Base-by-base conservation (phyloP, 352 stramenopile species). In the Globisporangium uncinulatum region DNA sequence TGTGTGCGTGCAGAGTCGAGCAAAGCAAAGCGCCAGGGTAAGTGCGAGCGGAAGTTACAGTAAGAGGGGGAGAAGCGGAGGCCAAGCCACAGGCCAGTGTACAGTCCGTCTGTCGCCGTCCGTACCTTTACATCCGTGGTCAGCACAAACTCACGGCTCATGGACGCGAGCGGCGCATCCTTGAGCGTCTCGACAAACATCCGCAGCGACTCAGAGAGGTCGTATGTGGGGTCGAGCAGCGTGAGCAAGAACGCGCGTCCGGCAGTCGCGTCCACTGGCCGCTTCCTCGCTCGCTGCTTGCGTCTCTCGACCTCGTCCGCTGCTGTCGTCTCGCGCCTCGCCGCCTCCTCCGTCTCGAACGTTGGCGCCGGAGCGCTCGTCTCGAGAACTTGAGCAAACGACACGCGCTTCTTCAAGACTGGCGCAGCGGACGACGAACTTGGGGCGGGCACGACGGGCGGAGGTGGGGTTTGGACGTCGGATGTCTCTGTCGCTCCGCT, bases 81-180 rank as follows among this genome's bases (percentile, higher is more conserved):
- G 24, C 24, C 24, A 29, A 29, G 24, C 24, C 24, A 29, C 24
- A 29, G 2, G 24, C 2, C 24, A 1, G 2, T 29, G 24, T 29
- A 29, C 24, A 29, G 24, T 29, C 24, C 24, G 4, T 29, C 24
- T 29, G 4, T 4, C 24, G 24, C 24, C 24, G 24, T 29, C 9
- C 52, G 41, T 62, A 92, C 83, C 74, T 69, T 74, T 39, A 93
- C 72, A 24, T 69, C 74, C 20, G 57, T 51, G 13, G 70, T 63
- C 21, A 93, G 56, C 17, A 66, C 65, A 44, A 93, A 82, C 39
- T 93, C 79, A 24, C 71, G 73, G 54, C 73, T 89, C 69, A 86
- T 85, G 3, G 59, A 76, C 13, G 68, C 64, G 11, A 87, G 51
- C 13, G 74, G 44, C 10, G 67, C 60, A 21, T 47, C 66, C 61